Conservation (phyloP, 805 yeast genomes). For the Saturnispora saitoi region DNA sequence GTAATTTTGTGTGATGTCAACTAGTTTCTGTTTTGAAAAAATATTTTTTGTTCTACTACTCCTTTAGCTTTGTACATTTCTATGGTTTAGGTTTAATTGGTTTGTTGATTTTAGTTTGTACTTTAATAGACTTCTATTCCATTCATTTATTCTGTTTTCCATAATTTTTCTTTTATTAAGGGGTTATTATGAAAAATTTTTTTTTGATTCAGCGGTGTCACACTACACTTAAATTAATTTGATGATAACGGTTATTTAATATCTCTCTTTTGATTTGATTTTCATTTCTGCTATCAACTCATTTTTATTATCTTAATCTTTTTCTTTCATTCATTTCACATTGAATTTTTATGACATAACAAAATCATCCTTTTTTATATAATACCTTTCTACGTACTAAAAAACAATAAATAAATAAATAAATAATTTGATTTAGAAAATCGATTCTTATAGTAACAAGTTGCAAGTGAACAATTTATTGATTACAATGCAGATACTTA, state of each 20-base stretch:
- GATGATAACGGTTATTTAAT: no score
- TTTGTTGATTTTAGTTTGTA: constrained; percentile 1
- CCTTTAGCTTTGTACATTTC: not conserved
- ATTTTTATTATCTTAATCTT: not conserved
- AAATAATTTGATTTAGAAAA: not conserved
- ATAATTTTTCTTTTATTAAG: not conserved
- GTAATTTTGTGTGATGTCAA: not conserved
- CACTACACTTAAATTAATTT: not conserved
- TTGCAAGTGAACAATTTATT: no score
- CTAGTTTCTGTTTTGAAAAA: not conserved
- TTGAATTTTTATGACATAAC: not conserved
- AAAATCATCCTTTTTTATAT: not conserved
- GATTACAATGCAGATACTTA: not conserved
- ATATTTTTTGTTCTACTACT: not conserved
- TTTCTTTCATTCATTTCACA: not conserved
- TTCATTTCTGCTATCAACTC: not conserved
- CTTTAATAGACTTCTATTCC: constrained; percentile 1
- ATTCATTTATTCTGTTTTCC: not conserved
- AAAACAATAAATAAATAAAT: constrained; percentile 2
- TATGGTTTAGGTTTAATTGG: not conserved
- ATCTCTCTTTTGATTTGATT: not conserved
- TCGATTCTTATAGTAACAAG: not conserved
- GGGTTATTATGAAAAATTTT: not conserved
- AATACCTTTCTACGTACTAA: constrained; percentile 7
- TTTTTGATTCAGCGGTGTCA: not conserved